Percentiles rank a stretch among this genome's conserved stretches.
These are phyloP conservation scores for Epithele typhae DNA, from an alignment of 768 basidiomycete species.

Conservation along the genomic window DNA sequence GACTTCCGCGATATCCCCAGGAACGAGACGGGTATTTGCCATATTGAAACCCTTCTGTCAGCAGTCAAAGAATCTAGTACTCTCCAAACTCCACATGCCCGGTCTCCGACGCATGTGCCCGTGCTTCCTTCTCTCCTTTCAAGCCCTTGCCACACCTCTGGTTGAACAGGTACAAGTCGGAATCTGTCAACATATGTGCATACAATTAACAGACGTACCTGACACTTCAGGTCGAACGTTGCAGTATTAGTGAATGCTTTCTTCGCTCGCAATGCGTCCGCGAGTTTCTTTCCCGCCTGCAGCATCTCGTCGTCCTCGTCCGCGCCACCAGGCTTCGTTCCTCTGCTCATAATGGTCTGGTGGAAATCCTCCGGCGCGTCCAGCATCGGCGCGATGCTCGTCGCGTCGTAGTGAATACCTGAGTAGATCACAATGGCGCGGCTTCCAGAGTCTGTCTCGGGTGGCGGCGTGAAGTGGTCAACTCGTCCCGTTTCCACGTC, in stretches of 20 bases:
- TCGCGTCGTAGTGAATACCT: constrained; percentile 95
- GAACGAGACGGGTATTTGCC: background rate
- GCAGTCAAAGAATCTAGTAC: too few species aligned
- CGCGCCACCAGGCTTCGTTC: constrained; percentile 13
- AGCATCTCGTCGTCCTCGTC: constrained; percentile 52
- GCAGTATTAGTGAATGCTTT: constrained; percentile 89
- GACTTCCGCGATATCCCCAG: constrained; percentile 8
- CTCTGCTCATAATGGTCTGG: constrained; percentile 50
- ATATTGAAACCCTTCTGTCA: constrained; percentile 1
- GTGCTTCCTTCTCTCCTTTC: constrained; percentile 92
- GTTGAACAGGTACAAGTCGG: constrained; percentile 2
- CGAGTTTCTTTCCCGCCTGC: constrained; percentile 65
- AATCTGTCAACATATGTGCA: background rate
- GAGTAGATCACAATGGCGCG: constrained; percentile 80
- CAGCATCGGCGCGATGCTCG: constrained; percentile 71
- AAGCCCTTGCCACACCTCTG: constrained; percentile 80
- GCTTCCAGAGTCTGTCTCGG: constrained; percentile 32
- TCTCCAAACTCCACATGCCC: constrained; percentile 86
- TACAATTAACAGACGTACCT: constrained; percentile 45
- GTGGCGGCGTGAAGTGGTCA: constrained; percentile 69
- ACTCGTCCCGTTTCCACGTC: constrained; percentile 92
- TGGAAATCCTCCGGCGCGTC: constrained; percentile 86
- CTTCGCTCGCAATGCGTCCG: constrained; percentile 64
- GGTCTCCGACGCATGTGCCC: constrained; percentile 81
- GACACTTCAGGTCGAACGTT: constrained; percentile 87